phyloP scores from a whole-genome alignment of 169 alveolate species.

The Plasmodium adleri region DNA sequence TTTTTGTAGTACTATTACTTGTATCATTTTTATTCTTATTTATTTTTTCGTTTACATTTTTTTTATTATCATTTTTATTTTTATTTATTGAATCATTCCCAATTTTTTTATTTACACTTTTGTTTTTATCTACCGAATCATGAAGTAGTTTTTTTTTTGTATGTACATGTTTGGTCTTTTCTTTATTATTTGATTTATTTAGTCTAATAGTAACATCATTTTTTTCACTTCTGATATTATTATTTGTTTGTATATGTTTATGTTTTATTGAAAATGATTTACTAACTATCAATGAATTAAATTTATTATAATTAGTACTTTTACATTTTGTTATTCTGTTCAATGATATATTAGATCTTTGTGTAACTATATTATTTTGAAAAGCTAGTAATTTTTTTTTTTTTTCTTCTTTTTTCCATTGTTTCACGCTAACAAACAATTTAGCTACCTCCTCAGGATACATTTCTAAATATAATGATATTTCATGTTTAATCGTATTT shows the following conservation, averaged over 20 bases:
- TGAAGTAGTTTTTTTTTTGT: too few relatives aligned
- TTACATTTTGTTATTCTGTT: conserved; percentile 68
- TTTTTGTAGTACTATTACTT: conserved; percentile 21
- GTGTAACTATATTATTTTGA: conserved; percentile 45
- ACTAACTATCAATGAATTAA: conserved; percentile 49
- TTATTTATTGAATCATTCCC: conserved; percentile 5
- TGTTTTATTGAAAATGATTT: conserved; percentile 41
- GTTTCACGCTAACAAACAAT: conserved; percentile 29
- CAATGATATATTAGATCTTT: conserved; percentile 50
- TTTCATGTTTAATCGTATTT: conserved; percentile 51
- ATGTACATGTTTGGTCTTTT: not conserved
- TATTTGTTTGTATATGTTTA: not conserved
- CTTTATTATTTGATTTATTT: too few relatives aligned
- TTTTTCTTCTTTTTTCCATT: conserved; percentile 67
- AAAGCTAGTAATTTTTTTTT: conserved; percentile 42
- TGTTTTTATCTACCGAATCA: too few relatives aligned
- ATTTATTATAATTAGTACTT: conserved; percentile 49
- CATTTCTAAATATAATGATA: conserved; percentile 68
- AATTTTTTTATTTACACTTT: too few relatives aligned
- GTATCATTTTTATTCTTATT: conserved; percentile 14
- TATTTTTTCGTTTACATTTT: not conserved
- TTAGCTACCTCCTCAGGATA: conserved; percentile 70
- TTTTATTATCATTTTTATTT: conserved; percentile 9
- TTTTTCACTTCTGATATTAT: not conserved
- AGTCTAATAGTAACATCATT: not conserved